Evolutionary conservation across 257 asterid species (phyloP).

Genomic region (Ballota nigra): DNA sequence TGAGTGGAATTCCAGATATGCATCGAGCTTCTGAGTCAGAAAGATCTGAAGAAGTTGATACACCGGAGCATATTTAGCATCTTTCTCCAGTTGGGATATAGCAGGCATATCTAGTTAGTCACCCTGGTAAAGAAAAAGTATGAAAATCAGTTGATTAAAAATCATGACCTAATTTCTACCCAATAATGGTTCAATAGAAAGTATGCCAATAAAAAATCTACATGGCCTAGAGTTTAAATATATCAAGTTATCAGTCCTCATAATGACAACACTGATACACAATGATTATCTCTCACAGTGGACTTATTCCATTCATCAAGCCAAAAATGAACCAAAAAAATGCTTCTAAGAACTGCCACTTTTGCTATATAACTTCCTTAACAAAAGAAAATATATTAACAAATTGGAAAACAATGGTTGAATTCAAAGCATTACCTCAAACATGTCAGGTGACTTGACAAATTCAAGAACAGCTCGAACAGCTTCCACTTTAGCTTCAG

Average conservation of each 20-base stretch:
- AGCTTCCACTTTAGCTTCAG: slow-evolving; percentile 91
- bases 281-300: background rate
- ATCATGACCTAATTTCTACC: background rate
- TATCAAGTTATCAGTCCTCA: background rate
- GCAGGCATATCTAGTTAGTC: slow-evolving; percentile 89
- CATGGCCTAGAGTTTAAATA: background rate
- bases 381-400: background rate
- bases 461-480: slow-evolving; percentile 69
- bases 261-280: background rate
- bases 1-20: slow-evolving; percentile 70
- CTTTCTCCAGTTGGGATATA: slow-evolving; percentile 83
- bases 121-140: slow-evolving; percentile 41
- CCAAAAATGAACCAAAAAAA: background rate
- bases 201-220: background rate
- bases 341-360: background rate
- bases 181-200: background rate
- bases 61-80: slow-evolving; percentile 50
- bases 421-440: slow-evolving; percentile 56
- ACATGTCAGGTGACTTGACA: slow-evolving; percentile 82
- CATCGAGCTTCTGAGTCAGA: slow-evolving; percentile 76
- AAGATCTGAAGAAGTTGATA: slow-evolving; percentile 82
- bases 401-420: background rate
- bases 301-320: background rate
- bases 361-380: background rate
- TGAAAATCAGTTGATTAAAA: background rate